phyloP scores from a whole-genome alignment of 2,329 filamentous ascomycete genomes.

The Leptosphaerulina australis region DNA sequence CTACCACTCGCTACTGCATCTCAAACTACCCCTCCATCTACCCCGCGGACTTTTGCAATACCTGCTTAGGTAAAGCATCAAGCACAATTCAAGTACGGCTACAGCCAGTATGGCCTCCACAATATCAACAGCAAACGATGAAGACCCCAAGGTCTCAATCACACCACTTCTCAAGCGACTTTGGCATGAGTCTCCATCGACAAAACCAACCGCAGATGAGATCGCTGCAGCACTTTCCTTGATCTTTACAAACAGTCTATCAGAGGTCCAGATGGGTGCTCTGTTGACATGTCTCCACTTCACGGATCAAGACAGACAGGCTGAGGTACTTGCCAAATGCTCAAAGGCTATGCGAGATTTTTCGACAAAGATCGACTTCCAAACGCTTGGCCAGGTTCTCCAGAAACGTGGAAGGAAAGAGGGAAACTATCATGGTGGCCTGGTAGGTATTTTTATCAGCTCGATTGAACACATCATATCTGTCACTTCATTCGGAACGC shows the following conservation, averaged over 20 bases:
- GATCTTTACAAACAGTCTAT: conserved; percentile 89
- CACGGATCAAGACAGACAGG: conserved; percentile 79
- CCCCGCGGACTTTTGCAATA: conserved; percentile 14
- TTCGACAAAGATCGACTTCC: conserved; percentile 72
- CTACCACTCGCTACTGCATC: conserved; percentile 2
- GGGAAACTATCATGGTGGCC: conserved; percentile 78
- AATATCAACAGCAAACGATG: conserved; percentile 36
- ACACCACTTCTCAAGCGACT: conserved; percentile 75
- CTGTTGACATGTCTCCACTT: conserved; percentile 92
- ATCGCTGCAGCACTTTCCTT: conserved; percentile 88
- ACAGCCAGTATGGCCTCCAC: conserved; percentile 16
- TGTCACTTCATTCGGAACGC: not conserved
- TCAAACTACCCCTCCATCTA: conserved; percentile 20
- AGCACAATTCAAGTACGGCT: conserved; percentile 5
- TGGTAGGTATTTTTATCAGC: conserved; percentile 63
- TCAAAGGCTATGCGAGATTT: conserved; percentile 83
- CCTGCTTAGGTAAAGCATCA: conserved; percentile 16
- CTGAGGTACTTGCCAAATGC: conserved; percentile 85
- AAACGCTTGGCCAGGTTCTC: conserved; percentile 66
- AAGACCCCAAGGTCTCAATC: conserved; percentile 58
- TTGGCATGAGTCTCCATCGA: conserved; percentile 62
- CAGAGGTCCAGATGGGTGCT: conserved; percentile 85
- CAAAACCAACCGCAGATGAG: conserved; percentile 68
- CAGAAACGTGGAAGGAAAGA: conserved; percentile 66
- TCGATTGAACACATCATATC: not conserved